phyloP scores from a whole-genome alignment of 2,329 filamentous ascomycete genomes.

The Ceratocystis cubensis region DNA sequence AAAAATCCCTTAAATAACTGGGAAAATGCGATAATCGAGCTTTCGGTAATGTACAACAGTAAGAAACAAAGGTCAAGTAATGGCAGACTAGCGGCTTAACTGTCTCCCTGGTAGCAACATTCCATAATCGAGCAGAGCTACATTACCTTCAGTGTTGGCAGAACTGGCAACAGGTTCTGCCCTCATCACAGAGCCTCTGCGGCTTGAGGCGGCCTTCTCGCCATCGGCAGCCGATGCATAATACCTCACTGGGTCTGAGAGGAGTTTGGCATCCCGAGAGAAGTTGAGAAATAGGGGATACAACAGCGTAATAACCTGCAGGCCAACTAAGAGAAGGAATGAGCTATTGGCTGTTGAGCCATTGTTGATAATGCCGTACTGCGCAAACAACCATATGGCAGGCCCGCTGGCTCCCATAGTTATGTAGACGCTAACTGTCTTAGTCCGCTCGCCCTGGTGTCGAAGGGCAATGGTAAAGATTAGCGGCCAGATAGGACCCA shows the following conservation, averaged over 20 bases:
- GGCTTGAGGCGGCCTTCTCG: neutral
- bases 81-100: neutral
- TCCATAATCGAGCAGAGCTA: neutral
- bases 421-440: constrained; percentile 63
- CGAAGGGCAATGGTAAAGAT: constrained; percentile 69
- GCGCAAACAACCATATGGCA: constrained; percentile 60
- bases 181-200: neutral
- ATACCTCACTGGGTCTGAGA: constrained; percentile 30
- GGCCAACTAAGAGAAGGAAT: constrained; percentile 48
- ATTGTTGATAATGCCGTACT: constrained; percentile 51
- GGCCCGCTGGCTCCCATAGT: constrained; percentile 65
- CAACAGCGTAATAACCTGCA: constrained; percentile 35
- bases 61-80: neutral
- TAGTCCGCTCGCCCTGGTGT: constrained; percentile 67
- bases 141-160: neutral
- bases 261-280: constrained; percentile 34
- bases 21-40: neutral
- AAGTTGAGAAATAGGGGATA: constrained; percentile 40
- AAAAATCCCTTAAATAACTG: too few species aligned
- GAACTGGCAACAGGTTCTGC: neutral
- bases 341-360: constrained; percentile 51
- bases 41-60: neutral
- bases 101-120: neutral
- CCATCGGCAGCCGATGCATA: neutral
- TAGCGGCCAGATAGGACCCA: constrained; percentile 71